Base-by-base conservation (phyloP, 1,284 basidiomycete genomes). In the Ceratobasidium theobromae region DNA sequence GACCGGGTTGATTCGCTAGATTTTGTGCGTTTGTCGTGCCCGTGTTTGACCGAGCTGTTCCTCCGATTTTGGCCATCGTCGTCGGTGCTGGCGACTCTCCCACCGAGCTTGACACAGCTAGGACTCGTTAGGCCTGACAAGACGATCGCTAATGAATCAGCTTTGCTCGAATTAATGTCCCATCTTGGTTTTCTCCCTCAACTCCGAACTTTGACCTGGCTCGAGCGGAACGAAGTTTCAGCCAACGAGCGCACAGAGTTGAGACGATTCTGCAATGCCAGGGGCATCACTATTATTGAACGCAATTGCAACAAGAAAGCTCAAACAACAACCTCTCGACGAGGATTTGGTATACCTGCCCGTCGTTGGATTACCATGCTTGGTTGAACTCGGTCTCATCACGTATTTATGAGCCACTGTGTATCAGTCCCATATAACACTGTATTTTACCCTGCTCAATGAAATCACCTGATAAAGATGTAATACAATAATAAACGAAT, bases 281-380 rank as follows among this genome's bases (percentile, higher is more conserved):
- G 58, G 58, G 58, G 58, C 1, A 51, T 62, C 3, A n/a, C 16
- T 21, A 33, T 49, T 21, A 32, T 46, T 28, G 58, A 62, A n/a
- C 58, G 21, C n/a, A 23, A 35, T 28, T 49, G 58, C 23, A 23
- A 33, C 5, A n/a, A 25, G 16, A 38, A 57, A 28, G 23, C 40
- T 9, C 54, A 16, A 21, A 11, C 9, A 23, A 30, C 21, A 25
- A 16, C 14, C 27, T 38, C 38, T 30, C n/a, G 54, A 3, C 54
- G 54, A 25, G 25, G 28, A 27, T 57, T 45, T 30, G 54, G 54
- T 23, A 43, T 41, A 8, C 54, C 54, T 27, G 25, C 32, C 32
- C 54, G 40, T 45, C 54, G 54, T 5, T 57, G 54, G 54, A 57
- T 57, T 25, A 57, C 54, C 3, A 57, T 57, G 54, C 54, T 45